Base-by-base conservation (phyloP, 768 basidiomycete genomes). In the Phaffia tasmanica region DNA sequence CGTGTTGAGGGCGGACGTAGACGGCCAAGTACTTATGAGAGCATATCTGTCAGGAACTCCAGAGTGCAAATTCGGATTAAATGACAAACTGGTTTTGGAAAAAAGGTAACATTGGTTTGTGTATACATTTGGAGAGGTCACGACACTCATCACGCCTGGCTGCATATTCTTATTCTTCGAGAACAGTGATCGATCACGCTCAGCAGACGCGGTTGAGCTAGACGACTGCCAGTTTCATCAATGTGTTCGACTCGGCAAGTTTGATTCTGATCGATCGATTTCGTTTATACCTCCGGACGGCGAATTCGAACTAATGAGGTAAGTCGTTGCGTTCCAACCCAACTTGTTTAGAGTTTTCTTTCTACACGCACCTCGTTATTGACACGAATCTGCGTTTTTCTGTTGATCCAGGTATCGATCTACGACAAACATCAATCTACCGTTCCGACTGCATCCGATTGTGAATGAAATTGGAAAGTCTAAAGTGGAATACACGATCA, bases 161-260 rank as follows among this genome's bases (percentile, higher is more conserved):
- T 11, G 19, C 42, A 32, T 25, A 19, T 47, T 29, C 25, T 32
- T 25, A 14, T n/a, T 53, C 48, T 32, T 30, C 3, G 15, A 5
- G 0, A 16, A 27, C 27, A 63, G 54, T 15, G 56, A 63, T 46
- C 54, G 72, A 0, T 63, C 75, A 18, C 73, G 74, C 57, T 78
- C 79, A 1, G 76, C 78, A 57, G 75, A 76, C 58, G 88, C 89
- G 2, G 94, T 99, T 46, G 93, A 98, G 75, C 79, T 98, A 56
- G 95, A 99, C 73, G 95, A 99, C 75, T 98, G 94, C 76, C 88
- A 89, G 65, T 98, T 98, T 81, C 95, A 99, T 72, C 95, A 99
- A 76, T 99, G 95, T 75, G 95, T 99, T 27, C 83, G 92, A 67
- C 79, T 99, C 53, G 86, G 89, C 70, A 92, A 93, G 76, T 99